Base-by-base conservation (phyloP, 2,329 filamentous ascomycete genomes). In the Talaromyces piceae region DNA sequence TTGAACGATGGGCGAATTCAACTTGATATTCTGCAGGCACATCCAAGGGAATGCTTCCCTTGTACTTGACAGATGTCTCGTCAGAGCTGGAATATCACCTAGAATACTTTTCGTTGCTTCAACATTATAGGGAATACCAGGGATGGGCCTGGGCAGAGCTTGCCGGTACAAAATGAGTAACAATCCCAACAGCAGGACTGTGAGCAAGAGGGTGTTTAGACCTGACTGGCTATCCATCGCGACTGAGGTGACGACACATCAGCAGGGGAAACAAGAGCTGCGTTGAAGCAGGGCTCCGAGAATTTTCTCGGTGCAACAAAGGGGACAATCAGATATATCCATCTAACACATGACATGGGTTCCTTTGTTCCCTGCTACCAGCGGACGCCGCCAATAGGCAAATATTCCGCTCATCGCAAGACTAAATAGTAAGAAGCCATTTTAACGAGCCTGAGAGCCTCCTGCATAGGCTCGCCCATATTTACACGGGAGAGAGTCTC, bases 1-100 rank as follows among this genome's bases (percentile, higher is more conserved):
- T 56, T 80, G 77, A 5, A 71, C 59, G 51, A 79, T 66, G 0
- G 74, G 72, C 9, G 67, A 68, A 5, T 69, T 56, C 22, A 43
- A 43, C n/a, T 22, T 43, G 39, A 43, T 25, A 25, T 43, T 43
- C 39, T 43, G 39, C 13, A 13, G 5, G 23, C 39, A 25, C 39
- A 43, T 25, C 39, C 39, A 43, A 13, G 39, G 20, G 8, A 43
- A 43, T 3, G 18, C 39, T 9, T 43, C 39, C 23, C 25, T 43
- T 23, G 20, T 43, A 26, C 39, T 25, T 25, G 39, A 43, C n/a
- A 43, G n/a, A 25, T 43, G 39, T 11, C 39, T 9, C 13, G 16
- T 28, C 46, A 49, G n/a, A 5, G 8, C 31, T 27, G 46, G 46
- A n/a, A 20, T 26, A 22, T 49, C 46, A 7, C 46, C 46, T 2